Percentiles rank a stretch among this genome's conserved stretches.
These are phyloP conservation scores for Brasenia schreberi DNA, from an alignment of 164 flowering plant genomes.

Conservation along the genomic window DNA sequence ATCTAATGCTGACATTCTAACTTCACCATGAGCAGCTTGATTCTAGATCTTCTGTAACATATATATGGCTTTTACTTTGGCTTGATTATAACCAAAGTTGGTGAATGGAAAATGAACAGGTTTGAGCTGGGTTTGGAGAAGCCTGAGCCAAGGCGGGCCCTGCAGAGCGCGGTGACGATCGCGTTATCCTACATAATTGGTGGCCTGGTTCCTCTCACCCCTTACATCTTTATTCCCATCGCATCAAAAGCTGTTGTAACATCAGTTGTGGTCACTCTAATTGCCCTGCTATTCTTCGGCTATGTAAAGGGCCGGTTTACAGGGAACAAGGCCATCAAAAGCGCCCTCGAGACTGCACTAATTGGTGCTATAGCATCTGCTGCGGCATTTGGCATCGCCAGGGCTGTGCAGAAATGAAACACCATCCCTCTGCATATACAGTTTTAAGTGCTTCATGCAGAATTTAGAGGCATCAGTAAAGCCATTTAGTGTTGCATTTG, in stretches of 20 bases:
- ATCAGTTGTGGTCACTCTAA: slow-evolving; percentile 52
- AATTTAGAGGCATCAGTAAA: no score
- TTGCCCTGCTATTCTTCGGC: slow-evolving; percentile 71
- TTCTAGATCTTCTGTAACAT: not conserved
- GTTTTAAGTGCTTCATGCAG: no score
- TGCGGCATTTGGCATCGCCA: slow-evolving; percentile 83
- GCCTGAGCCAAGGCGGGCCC: slow-evolving; percentile 88
- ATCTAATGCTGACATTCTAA: no score
- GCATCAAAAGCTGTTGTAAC: slow-evolving; percentile 50
- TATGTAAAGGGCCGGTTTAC: slow-evolving; percentile 75
- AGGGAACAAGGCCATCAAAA: slow-evolving; percentile 45
- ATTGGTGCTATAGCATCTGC: slow-evolving; percentile 88
- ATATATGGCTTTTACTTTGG: not conserved
- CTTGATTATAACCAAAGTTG: not conserved
- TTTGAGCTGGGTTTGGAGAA: slow-evolving; percentile 92
- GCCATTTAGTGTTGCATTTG: no score
- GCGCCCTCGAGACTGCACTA: slow-evolving; percentile 66
- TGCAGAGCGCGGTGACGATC: slow-evolving; percentile 76
- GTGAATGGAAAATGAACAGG: slow-evolving; percentile 21
- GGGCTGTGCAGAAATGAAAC: slow-evolving; percentile 20
- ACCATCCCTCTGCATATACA: not conserved
- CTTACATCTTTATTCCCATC: slow-evolving; percentile 65
- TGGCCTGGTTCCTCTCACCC: slow-evolving; percentile 71
- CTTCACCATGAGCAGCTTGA: no score
- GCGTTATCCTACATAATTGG: slow-evolving; percentile 72